phyloP scores from a whole-genome alignment of 306 rosid genomes.

The Inga oerstediana region DNA sequence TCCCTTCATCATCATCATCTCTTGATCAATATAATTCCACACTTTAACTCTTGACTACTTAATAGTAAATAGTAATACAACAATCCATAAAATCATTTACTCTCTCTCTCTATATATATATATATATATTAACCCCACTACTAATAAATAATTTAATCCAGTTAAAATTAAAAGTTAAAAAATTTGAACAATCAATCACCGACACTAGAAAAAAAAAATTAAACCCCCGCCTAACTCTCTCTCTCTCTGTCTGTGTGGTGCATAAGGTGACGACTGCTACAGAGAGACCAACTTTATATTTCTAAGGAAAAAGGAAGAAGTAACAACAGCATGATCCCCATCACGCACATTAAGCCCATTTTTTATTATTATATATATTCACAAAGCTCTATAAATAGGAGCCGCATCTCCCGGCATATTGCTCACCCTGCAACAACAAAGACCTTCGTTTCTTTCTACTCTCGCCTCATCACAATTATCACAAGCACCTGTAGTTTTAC shows the following conservation, averaged over 20 bases:
- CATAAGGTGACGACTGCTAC: constrained; percentile 52
- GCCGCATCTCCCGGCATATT: constrained; percentile 8
- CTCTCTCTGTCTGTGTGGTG: constrained; percentile 4
- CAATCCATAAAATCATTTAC: too few relatives aligned
- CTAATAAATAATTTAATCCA: too few relatives aligned
- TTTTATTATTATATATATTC: background rate
- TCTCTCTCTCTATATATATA: too few relatives aligned
- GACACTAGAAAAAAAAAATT: background rate
- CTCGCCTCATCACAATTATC: background rate
- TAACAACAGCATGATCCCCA: constrained; percentile 14
- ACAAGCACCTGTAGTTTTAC: too few relatives aligned
- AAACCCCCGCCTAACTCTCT: background rate
- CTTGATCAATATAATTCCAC: too few relatives aligned
- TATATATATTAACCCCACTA: too few relatives aligned
- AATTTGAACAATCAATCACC: background rate
- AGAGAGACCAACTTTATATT: constrained; percentile 40
- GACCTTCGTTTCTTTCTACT: background rate
- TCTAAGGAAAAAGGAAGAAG: constrained; percentile 15
- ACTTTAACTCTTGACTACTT: too few relatives aligned
- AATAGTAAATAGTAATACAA: too few relatives aligned
- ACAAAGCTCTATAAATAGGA: constrained; percentile 65
- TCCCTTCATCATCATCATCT: too few relatives aligned
- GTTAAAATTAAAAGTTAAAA: background rate
- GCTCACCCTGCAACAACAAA: constrained; percentile 32
- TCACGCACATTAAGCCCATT: background rate